Conservation (phyloP, 2,329 filamentous ascomycete species). For the Chalaropsis thielavioides region DNA sequence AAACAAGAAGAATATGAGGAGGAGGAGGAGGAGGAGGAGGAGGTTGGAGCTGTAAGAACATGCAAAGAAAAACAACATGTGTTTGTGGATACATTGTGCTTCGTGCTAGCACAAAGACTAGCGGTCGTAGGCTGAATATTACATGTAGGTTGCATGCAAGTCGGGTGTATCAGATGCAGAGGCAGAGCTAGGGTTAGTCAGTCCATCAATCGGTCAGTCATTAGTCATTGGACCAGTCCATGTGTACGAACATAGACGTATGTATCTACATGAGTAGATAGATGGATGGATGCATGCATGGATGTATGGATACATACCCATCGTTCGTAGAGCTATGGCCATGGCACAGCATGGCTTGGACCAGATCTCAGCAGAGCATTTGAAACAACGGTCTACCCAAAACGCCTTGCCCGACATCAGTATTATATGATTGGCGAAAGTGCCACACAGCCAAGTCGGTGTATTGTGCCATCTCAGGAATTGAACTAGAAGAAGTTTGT, state of each 20-base stretch:
- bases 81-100: constrained; percentile 1
- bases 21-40: not conserved
- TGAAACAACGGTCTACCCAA: not conserved
- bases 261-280: too few species aligned
- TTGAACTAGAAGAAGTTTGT: constrained; percentile 2
- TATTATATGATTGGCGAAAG: not conserved
- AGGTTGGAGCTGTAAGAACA: not conserved
- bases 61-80: not conserved
- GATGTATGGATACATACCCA: too few species aligned
- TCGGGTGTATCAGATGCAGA: not conserved
- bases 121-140: not conserved
- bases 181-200: not conserved
- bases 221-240: too few species aligned
- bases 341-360: not conserved
- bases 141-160: not conserved
- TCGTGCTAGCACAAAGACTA: not conserved
- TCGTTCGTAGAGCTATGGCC: too few species aligned
- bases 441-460: not conserved
- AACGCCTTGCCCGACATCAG: not conserved
- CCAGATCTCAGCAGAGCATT: not conserved
- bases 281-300: too few species aligned
- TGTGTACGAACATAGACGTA: too few species aligned
- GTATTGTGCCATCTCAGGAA: constrained; percentile 3
- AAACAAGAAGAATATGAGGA: too few species aligned
- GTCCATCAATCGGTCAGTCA: not conserved